Base-by-base conservation (phyloP, 2,329 filamentous ascomycete species). In the Beauveria sp. region DNA sequence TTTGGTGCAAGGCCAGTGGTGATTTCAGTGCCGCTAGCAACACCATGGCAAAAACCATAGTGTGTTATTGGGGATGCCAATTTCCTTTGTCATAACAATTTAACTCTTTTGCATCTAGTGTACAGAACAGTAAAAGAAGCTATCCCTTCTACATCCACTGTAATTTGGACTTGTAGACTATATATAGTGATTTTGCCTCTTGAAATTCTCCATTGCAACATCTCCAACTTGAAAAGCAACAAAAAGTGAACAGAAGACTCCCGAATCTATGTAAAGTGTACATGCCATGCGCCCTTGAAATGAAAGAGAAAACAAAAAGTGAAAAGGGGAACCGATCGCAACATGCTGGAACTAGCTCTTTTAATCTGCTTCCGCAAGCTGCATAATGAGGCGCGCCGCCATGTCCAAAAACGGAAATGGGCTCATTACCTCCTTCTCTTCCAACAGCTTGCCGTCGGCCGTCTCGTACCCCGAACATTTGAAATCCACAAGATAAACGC, bases 381-480 rank as follows among this genome's bases (percentile, higher is more conserved):
- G 92, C 77, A 96, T 92, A 67, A 97, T 96, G 69, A 97, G 80
- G 75, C 88, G 88, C 66, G 91, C 92, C 34, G 93, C 92, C 74
- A 97, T 89, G 76, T 97, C 93, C 70, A 97, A 80, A 77, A 97
- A 97, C 4, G 94, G 93, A 74, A 96, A 97, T 30, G 94, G 92
- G 71, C 90, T 96, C 50, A 91, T 93, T 64, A 96, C 91, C 70
- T 96, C 90, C 81, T 97, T 97, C 76, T 97, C 92, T 69, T 94
- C 91, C 55, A 92, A 78, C 55, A 88, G 78, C 66, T 88, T 85
- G 54, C 93, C 88, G 60, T 94, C 80, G 14, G 79, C 70, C 52
- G 83, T 91, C 77, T 99, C 94, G 75, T 99, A 99, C 22, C 94
- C 94, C 16, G 94, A 92, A 73, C 93, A 97, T 73, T 97, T 97